These are phyloP conservation scores for Saccharomyces pastorianus DNA, from an alignment of 1,139 yeast species.

Conservation along the genomic window DNA sequence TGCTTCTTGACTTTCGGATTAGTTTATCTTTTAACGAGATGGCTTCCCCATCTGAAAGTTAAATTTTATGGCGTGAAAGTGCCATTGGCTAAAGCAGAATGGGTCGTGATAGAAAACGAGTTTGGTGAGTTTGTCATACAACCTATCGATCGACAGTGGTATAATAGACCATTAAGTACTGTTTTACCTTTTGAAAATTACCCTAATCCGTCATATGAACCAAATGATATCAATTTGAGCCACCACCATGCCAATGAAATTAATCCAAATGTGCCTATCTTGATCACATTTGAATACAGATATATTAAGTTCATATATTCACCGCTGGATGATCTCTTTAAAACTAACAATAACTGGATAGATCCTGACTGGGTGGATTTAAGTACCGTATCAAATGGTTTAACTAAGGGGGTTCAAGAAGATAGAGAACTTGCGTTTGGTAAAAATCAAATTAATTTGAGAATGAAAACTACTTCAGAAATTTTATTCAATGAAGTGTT, in stretches of 20 bases:
- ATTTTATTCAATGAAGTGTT: constrained; percentile 78
- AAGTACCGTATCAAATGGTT: constrained; percentile 55
- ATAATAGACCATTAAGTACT: constrained; percentile 63
- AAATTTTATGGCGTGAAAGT: constrained; percentile 55
- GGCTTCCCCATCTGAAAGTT: constrained; percentile 77
- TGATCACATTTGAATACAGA: constrained; percentile 70
- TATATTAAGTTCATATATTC: constrained; percentile 76
- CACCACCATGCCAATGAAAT: constrained; percentile 24
- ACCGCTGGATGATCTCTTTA: constrained; percentile 79
- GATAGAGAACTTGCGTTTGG: constrained; percentile 73
- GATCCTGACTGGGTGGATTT: constrained; percentile 66
- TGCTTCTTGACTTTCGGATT: constrained; percentile 61
- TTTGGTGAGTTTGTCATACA: constrained; percentile 73
- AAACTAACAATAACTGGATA: constrained; percentile 79
- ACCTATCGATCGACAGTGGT: constrained; percentile 48
- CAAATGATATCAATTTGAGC: constrained; percentile 11
- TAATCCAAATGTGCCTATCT: constrained; percentile 45
- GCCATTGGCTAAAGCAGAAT: constrained; percentile 75
- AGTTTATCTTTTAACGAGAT: constrained; percentile 63
- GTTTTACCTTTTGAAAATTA: constrained; percentile 39
- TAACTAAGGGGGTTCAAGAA: constrained; percentile 59
- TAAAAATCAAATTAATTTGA: constrained; percentile 62
- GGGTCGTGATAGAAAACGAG: constrained; percentile 92
- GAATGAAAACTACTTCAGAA: constrained; percentile 58
- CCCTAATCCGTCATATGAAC: constrained; percentile 7